Conservation (phyloP, 352 stramenopile genomes). For the Phytophthora vignae region DNA sequence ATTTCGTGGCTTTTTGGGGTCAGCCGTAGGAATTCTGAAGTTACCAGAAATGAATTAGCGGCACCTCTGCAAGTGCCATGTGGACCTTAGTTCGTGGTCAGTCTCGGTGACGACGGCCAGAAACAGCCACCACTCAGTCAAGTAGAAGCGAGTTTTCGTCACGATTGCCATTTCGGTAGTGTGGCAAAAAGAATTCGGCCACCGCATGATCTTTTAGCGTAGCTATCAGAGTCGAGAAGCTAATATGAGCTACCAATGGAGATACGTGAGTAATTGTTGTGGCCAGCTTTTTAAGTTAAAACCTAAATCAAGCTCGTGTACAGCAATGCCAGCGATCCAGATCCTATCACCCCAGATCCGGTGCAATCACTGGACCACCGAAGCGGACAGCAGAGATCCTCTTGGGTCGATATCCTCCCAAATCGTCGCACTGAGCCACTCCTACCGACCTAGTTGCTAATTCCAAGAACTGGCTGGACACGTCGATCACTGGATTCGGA, state of each 20-base stretch:
- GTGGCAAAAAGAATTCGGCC: background rate
- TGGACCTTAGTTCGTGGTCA: too few relatives aligned
- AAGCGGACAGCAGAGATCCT: background rate
- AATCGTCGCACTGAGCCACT: background rate
- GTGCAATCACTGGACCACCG: background rate
- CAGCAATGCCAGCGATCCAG: background rate
- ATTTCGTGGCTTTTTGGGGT: too few relatives aligned
- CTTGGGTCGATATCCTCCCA: background rate
- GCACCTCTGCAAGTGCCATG: too few relatives aligned
- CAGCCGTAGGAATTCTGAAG: too few relatives aligned
- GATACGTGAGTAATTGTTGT: too few relatives aligned
- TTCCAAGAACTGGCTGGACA: background rate
- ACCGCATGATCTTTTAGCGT: background rate
- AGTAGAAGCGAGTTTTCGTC: background rate
- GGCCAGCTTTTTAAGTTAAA: background rate
- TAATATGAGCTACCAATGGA: too few relatives aligned
- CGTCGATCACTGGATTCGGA: background rate
- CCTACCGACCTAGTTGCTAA: background rate
- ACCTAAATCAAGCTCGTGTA: background rate
- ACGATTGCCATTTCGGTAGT: background rate
- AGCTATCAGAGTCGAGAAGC: background rate
- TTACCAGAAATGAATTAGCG: too few relatives aligned
- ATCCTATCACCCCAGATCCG: background rate
- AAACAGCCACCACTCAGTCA: background rate
- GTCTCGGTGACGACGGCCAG: too few relatives aligned